These are phyloP conservation scores for Phialophora verrucosa DNA, from an alignment of 2,329 filamentous ascomycete species.

Conservation along the genomic window DNA sequence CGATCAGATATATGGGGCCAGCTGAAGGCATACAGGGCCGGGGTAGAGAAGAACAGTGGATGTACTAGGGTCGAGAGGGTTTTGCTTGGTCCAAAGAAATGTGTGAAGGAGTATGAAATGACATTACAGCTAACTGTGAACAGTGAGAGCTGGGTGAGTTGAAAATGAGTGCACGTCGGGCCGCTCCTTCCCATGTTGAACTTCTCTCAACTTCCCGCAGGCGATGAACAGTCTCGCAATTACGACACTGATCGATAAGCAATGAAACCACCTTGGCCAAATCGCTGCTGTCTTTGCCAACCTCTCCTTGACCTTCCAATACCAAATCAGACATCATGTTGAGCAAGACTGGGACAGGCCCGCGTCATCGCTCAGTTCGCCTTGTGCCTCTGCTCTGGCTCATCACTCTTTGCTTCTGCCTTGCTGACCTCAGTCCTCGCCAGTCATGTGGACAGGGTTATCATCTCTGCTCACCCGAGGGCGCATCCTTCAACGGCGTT, in stretches of 20 bases:
- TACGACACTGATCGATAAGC: background rate
- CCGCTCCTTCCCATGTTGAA: background rate
- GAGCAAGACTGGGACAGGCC: background rate
- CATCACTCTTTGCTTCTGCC: conserved; percentile 13
- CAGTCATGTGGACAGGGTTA: conserved; percentile 41
- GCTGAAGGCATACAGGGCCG: background rate
- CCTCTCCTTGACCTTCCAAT: background rate
- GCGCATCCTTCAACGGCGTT: conserved; percentile 38
- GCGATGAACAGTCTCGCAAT: background rate
- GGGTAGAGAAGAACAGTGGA: background rate
- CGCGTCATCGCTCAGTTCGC: background rate
- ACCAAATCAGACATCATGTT: background rate
- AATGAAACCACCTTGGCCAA: background rate
- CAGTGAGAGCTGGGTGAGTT: background rate
- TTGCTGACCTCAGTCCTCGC: conserved; percentile 21
- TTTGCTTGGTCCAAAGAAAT: background rate
- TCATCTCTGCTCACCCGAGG: conserved; percentile 43
- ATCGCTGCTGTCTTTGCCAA: background rate
- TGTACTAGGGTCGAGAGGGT: background rate
- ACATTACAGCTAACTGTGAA: background rate
- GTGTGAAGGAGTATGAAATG: background rate
- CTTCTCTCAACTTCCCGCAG: background rate
- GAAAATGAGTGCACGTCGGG: background rate
- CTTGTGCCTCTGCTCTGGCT: conserved; percentile 17
- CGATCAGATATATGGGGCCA: background rate